Base-by-base conservation (phyloP, 2,329 filamentous ascomycete species). In the Cytospora mali region DNA sequence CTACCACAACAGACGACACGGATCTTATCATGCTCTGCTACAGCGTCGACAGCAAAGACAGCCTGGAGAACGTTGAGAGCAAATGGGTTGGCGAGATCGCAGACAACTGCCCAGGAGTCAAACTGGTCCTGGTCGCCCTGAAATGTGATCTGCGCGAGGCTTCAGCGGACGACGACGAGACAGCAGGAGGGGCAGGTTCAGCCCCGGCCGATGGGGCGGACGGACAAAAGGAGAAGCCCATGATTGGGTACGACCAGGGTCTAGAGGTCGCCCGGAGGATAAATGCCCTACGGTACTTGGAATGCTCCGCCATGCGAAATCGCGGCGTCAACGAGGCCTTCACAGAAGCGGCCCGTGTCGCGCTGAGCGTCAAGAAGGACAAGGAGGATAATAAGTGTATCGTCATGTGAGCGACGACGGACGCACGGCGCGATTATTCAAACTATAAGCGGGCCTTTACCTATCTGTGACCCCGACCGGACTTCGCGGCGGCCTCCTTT, bases 1-100 rank as follows among this genome's bases (percentile, higher is more conserved):
- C n/a, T n/a, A n/a, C 4, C 21, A 23, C 2, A 14, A 33, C 64
- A 84, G 82, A 89, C 69, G 95, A 99, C 75, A 99, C 95, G 58
- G 95, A 99, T 74, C 88, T 96, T 51, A 97, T 99, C 71, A 97
- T 99, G 90, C 91, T 99, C 69, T 99, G 95, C 82, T 99, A 98
- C 79, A 95, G 91, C 71, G 91, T 98, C 75, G 95, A 99, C 78
- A 97, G 92, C 75, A 92, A 90, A 69, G 93, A 97, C 76, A 97
- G 93, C 3, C 87, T 99, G 66, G 95, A 99, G 77, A 99, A 99
- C 84, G 93, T 99, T 66, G 93, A 97, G 76, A 94, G 92, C 70
- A 99, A 99, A 80, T 99, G 95, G 95, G 92, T 97, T 6, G 90
- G 92, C 66, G 95, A 99, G 78, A 99, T 99, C 69, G 91, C 93